Evolutionary conservation across 495 filamentous ascomycete genomes (phyloP), one percentile per base, ranked within the genome.

Genomic region (Thozetella sp.): DNA sequence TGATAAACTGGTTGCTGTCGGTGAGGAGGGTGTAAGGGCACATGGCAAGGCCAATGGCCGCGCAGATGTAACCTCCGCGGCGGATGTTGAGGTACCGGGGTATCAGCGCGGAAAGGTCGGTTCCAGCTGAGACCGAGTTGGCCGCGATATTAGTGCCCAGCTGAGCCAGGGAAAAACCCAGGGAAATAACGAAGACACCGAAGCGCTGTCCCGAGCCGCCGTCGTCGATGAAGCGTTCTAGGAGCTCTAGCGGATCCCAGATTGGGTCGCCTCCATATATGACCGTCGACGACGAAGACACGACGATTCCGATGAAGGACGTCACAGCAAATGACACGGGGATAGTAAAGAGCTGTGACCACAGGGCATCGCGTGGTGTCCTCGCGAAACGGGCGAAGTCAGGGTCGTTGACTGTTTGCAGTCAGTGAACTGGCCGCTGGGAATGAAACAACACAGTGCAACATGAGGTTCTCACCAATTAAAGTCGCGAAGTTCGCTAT

Each of bases 401-500:
- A 2, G 93, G 92, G 63, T 96, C 90, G 71, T 93, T 92, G 56
- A 90, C 86, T 48, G n/a, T 4, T n/a, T n/a, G n/a, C n/a, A n/a
- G n/a, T n/a, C n/a, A n/a, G n/a, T n/a, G n/a, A n/a, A n/a, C n/a
- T n/a, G n/a, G n/a, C n/a, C n/a, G n/a, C n/a, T n/a, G n/a, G n/a
- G n/a, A n/a, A n/a, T n/a, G n/a, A n/a, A 10, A 48, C 12, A n/a
- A 48, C n/a, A 15, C 30, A 37, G 30, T 48, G 12, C 20, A 3
- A 11, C 9, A 19, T n/a, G 43, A 19, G 43, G 43, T 3, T 3
- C 9, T 15, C 43, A 48, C 43, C 43, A 64, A 91, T 89, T 30
- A 97, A 80, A 0, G 93, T 93, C 1, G 93, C 92, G 66, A 97
- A 97, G 76, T 97, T 97, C 57, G 92, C 93, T 66, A 97, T 93